phyloP scores from a whole-genome alignment of 306 rosid species.

The Cercis canadensis region DNA sequence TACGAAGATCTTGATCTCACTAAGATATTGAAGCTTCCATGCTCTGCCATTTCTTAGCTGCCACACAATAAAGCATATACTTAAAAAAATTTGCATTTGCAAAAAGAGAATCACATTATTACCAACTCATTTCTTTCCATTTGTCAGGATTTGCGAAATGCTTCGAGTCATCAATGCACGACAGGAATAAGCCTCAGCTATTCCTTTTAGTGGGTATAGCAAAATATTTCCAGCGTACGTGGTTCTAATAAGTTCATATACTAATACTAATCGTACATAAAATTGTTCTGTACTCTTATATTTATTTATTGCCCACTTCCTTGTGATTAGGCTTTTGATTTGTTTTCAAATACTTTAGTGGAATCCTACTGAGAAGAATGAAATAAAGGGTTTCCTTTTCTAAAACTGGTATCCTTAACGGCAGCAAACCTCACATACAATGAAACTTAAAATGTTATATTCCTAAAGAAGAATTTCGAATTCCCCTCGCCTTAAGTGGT shows the following conservation, averaged over 20 bases:
- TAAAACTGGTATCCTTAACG: conserved; percentile 66
- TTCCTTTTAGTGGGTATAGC: conserved; percentile 40
- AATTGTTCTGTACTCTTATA: conserved; percentile 31
- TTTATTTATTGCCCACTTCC: conserved; percentile 47
- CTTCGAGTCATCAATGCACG: conserved; percentile 41
- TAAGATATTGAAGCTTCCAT: conserved; percentile 45
- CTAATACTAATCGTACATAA: conserved; percentile 31
- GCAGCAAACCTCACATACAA: conserved; percentile 54
- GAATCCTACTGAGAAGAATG: conserved; percentile 52
- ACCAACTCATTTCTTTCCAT: conserved; percentile 63
- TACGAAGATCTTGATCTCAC: conserved; percentile 39
- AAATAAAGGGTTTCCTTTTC: conserved; percentile 37
- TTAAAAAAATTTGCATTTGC: conserved; percentile 34
- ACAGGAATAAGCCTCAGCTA: conserved; percentile 27
- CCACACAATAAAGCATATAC: conserved; percentile 52
- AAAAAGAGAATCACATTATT: conserved; percentile 50
- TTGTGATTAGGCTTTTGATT: conserved; percentile 50
- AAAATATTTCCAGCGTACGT: conserved; percentile 24
- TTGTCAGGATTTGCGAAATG: conserved; percentile 58
- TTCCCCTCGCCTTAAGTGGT: conserved; percentile 35
- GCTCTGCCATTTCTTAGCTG: conserved; percentile 32
- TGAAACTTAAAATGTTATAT: conserved; percentile 19
- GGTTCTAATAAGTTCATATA: conserved; percentile 36
- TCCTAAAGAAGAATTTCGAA: conserved; percentile 23
- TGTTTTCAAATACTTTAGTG: conserved; percentile 40